phyloP scores from a whole-genome alignment of 139 green algal species.

The Chlorella sp. region DNA sequence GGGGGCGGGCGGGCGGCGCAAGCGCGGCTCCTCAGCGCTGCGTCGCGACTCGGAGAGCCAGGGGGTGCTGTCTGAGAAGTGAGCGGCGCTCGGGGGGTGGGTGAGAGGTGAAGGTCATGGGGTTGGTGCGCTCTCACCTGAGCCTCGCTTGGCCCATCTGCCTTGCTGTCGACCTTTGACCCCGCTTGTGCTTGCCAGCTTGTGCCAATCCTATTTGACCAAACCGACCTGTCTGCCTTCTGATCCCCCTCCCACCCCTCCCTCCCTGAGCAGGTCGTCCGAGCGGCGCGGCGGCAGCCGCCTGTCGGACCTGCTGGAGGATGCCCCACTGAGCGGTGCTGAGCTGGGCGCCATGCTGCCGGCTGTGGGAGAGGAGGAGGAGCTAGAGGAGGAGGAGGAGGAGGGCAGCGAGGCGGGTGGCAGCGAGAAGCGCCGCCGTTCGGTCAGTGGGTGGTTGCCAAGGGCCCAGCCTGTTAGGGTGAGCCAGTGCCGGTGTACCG shows the following conservation, averaged over 20 bases:
- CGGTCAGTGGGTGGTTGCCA: background rate
- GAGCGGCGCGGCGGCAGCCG: background rate
- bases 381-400: constrained; percentile 17
- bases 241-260: too few species aligned
- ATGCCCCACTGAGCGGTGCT: background rate
- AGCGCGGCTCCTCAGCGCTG: background rate
- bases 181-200: background rate
- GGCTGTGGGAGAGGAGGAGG: constrained; percentile 31
- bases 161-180: too few species aligned
- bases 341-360: constrained; percentile 42
- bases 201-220: background rate
- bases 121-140: too few species aligned
- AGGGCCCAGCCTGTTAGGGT: too few species aligned
- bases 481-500: too few species aligned
- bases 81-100: background rate
- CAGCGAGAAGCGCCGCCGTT: constrained; percentile 11
- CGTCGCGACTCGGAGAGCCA: constrained; percentile 23
- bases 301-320: constrained; percentile 29
- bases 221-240: background rate
- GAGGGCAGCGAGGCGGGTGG: background rate
- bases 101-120: too few species aligned
- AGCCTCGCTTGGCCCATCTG: too few species aligned
- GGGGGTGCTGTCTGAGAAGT: constrained; percentile 23
- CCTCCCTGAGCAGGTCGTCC: constrained; percentile 12
- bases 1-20: background rate